Base-by-base conservation (phyloP, 1,284 basidiomycete genomes). In the Peniophora sp. region DNA sequence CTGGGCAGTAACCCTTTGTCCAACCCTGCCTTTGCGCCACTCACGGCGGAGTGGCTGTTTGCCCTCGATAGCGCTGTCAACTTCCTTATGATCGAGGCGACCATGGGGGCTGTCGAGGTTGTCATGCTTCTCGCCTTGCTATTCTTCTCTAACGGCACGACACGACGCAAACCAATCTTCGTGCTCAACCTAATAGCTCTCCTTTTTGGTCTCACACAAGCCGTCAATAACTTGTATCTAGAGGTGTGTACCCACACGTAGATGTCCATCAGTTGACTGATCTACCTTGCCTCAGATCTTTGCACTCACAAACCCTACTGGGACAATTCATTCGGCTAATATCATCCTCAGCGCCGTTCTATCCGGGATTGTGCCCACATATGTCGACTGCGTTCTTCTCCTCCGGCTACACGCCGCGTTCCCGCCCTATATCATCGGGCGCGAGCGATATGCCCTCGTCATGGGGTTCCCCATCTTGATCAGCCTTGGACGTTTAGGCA, bases 131-230 rank as follows among this genome's bases (percentile, higher is more conserved):
- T 62, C 36, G 54, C 60, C 2, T 50, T 64, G 8, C 55, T 62
- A 27, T 62, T 62, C 42, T 63, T 64, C 49, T 64, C 63, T 15
- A 60, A 55, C 3, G 39, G 47, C 1, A 23, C 37, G 3, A 49
- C 56, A 3, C 51, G 63, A 27, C 52, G 57, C n/a, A 59, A 59
- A 41, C 64, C 63, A 2, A 50, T 64, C 1, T 66, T 65, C 51
- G 52, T 65, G 15, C 53, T 62, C 20, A 63, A 65, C 51, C 51
- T 63, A 12, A 3, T 62, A 2, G 51, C 59, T 10, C 48, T 64
- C 49, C 12, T 49, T 22, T 47, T 61, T 6, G 60, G 58, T 2
- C 45, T 62, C 43, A 27, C 41, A 2, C 47, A 47, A 12, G 58
- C 54, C 10, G 44, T 51, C 3, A 34, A 57, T 15, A 56, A 54